Evolutionary conservation across 257 asterid genomes (phyloP).

Genomic region (Linderniella brevidens): DNA sequence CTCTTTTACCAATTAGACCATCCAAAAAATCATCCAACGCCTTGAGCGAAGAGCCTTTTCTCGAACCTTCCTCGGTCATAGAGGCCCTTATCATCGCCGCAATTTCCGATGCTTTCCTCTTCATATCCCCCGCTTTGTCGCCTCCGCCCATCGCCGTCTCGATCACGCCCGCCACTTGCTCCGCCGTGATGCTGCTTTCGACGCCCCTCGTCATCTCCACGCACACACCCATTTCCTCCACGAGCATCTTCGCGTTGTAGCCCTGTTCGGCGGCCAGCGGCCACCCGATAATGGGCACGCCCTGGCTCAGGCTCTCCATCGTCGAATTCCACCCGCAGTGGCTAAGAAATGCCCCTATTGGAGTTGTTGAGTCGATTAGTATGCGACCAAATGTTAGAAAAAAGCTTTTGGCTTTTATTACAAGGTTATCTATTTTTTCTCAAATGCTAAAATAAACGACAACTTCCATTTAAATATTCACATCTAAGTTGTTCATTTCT

Average conservation of each 20-base stretch:
- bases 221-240: constrained; percentile 70
- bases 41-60: too few species aligned
- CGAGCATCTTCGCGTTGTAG: constrained; percentile 64
- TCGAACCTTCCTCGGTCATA: constrained; percentile 27
- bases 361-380: too few species aligned
- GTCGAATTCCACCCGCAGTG: constrained; percentile 94
- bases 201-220: constrained; percentile 45
- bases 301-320: constrained; percentile 79
- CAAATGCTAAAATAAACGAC: too few species aligned
- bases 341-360: constrained; percentile 38
- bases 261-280: constrained; percentile 90
- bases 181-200: constrained; percentile 20
- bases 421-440: too few species aligned
- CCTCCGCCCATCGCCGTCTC: constrained; percentile 30
- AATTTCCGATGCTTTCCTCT: constrained; percentile 34
- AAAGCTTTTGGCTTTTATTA: too few species aligned
- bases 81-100: constrained; percentile 41
- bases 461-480: too few species aligned
- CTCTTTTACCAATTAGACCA: too few species aligned
- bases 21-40: too few species aligned
- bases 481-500: too few species aligned
- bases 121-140: constrained; percentile 44
- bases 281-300: constrained; percentile 88
- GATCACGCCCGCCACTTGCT: constrained; percentile 49
- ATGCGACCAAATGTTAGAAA: too few species aligned